Evolutionary conservation across 139 green algal genomes (phyloP).

Genomic region (Coccomyxa sp.): DNA sequence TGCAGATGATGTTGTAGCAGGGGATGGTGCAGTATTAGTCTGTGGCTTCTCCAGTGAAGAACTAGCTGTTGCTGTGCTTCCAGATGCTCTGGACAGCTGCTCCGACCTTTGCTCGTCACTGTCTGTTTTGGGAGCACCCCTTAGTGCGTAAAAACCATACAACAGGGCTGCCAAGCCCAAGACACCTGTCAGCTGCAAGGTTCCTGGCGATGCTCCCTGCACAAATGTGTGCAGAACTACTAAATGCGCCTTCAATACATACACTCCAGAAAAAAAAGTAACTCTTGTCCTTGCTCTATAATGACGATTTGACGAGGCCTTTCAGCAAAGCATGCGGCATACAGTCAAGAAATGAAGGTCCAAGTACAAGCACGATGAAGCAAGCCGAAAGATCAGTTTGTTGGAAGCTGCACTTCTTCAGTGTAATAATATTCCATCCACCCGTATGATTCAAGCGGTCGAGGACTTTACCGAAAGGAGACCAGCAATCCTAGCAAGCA

Average conservation of each 20-base stretch:
- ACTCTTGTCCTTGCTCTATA: no score
- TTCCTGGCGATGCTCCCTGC: conserved; percentile 9
- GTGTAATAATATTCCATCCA: no score
- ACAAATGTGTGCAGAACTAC: neutral
- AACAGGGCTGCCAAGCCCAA: conserved; percentile 50
- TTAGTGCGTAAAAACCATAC: conserved; percentile 39
- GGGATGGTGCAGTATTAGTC: no score
- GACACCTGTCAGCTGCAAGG: conserved; percentile 50
- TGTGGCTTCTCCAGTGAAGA: neutral
- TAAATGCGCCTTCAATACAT: no score
- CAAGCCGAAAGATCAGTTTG: no score
- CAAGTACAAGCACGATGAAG: no score
- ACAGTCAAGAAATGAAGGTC: no score
- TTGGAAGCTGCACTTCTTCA: no score
- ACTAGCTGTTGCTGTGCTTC: neutral
- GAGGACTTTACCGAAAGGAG: neutral
- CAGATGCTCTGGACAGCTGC: neutral
- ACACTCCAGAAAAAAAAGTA: no score
- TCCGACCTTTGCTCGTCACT: neutral
- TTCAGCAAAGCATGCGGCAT: no score
- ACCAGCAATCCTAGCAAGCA: neutral
- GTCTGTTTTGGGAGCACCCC: neutral
- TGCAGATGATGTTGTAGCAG: no score
- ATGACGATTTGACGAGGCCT: no score
- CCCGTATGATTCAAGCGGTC: neutral